Percentiles rank a stretch among this genome's conserved stretches.
Evolutionary conservation across 2,329 filamentous ascomycete genomes (phyloP).

Genomic region (Raffaelea albimanens): DNA sequence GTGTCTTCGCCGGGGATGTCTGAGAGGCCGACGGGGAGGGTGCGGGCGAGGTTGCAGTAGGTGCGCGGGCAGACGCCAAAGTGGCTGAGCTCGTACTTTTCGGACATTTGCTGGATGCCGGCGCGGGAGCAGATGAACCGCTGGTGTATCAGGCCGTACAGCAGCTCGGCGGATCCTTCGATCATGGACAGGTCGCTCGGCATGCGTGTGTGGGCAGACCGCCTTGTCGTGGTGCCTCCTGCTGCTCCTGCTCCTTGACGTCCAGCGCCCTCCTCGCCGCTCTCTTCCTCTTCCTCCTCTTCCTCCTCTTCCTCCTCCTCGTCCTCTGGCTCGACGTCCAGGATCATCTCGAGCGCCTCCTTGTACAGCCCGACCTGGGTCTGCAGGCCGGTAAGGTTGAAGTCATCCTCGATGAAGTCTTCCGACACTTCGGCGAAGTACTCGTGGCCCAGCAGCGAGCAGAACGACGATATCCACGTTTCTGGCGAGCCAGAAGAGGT

Average conservation of each 20-base stretch:
- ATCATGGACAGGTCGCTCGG: constrained; percentile 91
- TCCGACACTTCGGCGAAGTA: constrained; percentile 99
- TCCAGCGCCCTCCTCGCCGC: constrained; percentile 56
- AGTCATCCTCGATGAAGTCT: constrained; percentile 99
- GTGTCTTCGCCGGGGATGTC: constrained; percentile 96
- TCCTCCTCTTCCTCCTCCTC: constrained; percentile 81
- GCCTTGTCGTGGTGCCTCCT: too few species aligned
- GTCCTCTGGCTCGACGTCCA: constrained; percentile 95
- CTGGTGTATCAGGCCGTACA: constrained; percentile 97
- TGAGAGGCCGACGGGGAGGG: constrained; percentile 84
- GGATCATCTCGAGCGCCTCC: constrained; percentile 97
- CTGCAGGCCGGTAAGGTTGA: constrained; percentile 93
- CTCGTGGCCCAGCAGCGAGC: constrained; percentile 88
- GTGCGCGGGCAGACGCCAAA: constrained; percentile 95
- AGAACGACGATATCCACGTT: constrained; percentile 98
- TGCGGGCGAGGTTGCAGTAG: constrained; percentile 81
- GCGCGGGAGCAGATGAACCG: constrained; percentile 94
- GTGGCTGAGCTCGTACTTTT: constrained; percentile 96
- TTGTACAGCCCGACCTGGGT: constrained; percentile 98
- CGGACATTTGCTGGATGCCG: constrained; percentile 97
- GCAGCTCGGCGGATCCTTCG: constrained; percentile 93
- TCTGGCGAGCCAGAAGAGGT: constrained; percentile 57
- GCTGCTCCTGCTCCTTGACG: too few species aligned
- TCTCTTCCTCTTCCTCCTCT: constrained; percentile 65
- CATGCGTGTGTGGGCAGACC: constrained; percentile 73